These are phyloP conservation scores for Filosporella fistucella DNA, from an alignment of 495 filamentous ascomycete species.

Conservation along the genomic window DNA sequence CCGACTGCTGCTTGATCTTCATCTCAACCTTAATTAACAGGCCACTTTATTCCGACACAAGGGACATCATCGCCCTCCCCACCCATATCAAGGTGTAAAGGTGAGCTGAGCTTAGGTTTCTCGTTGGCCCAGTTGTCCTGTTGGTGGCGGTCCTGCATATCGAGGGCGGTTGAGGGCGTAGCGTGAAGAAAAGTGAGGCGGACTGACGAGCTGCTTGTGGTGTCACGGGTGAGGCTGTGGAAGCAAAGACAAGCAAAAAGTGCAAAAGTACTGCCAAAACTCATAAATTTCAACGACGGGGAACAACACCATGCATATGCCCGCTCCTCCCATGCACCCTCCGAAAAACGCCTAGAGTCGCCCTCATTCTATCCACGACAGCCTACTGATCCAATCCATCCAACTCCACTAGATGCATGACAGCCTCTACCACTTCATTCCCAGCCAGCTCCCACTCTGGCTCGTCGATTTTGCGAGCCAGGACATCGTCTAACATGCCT, in stretches of 20 bases:
- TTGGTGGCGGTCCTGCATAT: constrained; percentile 1
- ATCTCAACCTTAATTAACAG: no score
- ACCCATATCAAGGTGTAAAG: neutral
- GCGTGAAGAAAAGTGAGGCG: neutral
- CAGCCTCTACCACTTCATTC: constrained; percentile 68
- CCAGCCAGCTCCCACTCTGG: constrained; percentile 53
- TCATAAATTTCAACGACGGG: neutral
- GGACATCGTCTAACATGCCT: constrained; percentile 78
- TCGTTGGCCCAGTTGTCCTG: neutral
- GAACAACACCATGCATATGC: constrained; percentile 13
- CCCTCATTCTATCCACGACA: neutral
- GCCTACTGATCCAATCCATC: constrained; percentile 72
- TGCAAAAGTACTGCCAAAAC: no score
- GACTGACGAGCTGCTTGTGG: neutral
- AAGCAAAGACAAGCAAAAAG: neutral
- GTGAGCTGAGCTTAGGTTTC: neutral
- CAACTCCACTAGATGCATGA: constrained; percentile 75
- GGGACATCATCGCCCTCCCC: neutral
- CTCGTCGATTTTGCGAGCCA: constrained; percentile 75
- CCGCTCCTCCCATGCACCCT: neutral
- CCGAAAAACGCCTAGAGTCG: neutral
- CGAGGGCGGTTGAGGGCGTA: constrained; percentile 2
- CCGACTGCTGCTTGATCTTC: no score
- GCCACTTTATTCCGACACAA: no score
- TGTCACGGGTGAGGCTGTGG: neutral